Base-by-base conservation (phyloP, 176 grass and related monocot genomes). In the Raddia distichophylla region DNA sequence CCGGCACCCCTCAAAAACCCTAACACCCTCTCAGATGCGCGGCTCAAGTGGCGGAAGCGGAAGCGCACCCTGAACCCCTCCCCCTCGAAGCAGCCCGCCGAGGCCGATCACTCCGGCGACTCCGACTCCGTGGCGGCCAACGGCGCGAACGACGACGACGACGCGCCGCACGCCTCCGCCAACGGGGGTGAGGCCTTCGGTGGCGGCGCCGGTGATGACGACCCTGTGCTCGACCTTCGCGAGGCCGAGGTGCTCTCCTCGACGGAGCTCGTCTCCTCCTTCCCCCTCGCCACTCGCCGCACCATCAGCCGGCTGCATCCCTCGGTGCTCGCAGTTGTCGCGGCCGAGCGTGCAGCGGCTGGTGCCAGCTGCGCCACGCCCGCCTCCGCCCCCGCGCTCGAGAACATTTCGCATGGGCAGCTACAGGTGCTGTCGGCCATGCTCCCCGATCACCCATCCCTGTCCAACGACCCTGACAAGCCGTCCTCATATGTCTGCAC, bases 331-430 rank as follows among this genome's bases (percentile, higher is more conserved):
- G 87, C 91, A 0, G 9, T 90, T 55, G 45, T 93, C 47, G 91
- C 93, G 27, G 97, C 93, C 2, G 97, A 93, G 61, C 93, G 83
- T 5, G 78, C 82, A 51, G 64, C 10, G 32, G 52, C 60, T 16
- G 54, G 76, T 63, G 83, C 34, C 11, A 55, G 62, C 51, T 67
- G 57, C 8, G 47, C 75, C 61, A 13, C 75, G 8, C 44, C 80
- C 7, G 73, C 54, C 11, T 19, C 54, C 1, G 55, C 12, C 4
- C 87, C 87, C 7, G 78, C 79, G 53, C 71, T 99, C 15, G 97
- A 99, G 87, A 99, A 96, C 88, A 91, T 99, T 60, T 96, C 97
- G 13, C 83, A 99, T 27, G 97, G 97, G 20, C 97, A 99, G 70
- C 85, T 93, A 43, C 97, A 99, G 86, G 87, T 91, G 17, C 20